Conservation (phyloP, 106 monocot species). For the Dioscorea dumetorum region DNA sequence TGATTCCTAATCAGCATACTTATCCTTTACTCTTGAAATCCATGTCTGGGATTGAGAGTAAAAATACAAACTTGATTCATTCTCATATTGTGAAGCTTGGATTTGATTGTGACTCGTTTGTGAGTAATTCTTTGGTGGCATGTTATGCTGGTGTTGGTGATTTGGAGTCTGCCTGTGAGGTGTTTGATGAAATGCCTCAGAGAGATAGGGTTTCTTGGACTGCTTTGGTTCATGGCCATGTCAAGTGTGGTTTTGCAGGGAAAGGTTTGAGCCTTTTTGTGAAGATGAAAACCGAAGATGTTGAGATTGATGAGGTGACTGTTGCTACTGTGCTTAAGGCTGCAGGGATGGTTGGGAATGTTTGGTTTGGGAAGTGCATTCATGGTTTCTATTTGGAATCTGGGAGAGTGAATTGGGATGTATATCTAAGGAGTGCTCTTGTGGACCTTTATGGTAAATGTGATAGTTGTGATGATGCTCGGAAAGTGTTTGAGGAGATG, state of each 20-base stretch:
- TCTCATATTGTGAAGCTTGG: slow-evolving; percentile 15
- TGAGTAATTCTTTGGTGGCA: slow-evolving; percentile 27
- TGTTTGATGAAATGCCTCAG: slow-evolving; percentile 16
- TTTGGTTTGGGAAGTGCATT: slow-evolving; percentile 19
- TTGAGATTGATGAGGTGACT: slow-evolving; percentile 15
- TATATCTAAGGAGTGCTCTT: slow-evolving; percentile 11
- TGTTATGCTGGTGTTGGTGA: slow-evolving; percentile 17
- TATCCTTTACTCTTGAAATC: slow-evolving; percentile 21
- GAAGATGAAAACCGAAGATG: slow-evolving; percentile 8
- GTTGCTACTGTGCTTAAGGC: slow-evolving; percentile 11
- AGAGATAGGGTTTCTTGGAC: slow-evolving; percentile 35
- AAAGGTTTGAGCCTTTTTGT: slow-evolving; percentile 7
- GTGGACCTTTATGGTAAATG: slow-evolving; percentile 25
- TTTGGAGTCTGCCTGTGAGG: slow-evolving; percentile 14
- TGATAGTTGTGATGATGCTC: slow-evolving; percentile 12
- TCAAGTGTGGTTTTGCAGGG: not conserved
- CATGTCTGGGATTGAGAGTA: not conserved
- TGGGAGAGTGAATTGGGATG: slow-evolving; percentile 23
- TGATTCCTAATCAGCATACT: slow-evolving; percentile 20
- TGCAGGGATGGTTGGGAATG: slow-evolving; percentile 9
- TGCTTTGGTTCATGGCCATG: slow-evolving; percentile 28
- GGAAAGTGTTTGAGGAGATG: slow-evolving; percentile 35
- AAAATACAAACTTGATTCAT: slow-evolving; percentile 12
- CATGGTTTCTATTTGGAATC: slow-evolving; percentile 22
- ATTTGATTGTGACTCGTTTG: slow-evolving; percentile 19